Base-by-base conservation (phyloP, 345 rosid genomes). In the Salix viminalis region DNA sequence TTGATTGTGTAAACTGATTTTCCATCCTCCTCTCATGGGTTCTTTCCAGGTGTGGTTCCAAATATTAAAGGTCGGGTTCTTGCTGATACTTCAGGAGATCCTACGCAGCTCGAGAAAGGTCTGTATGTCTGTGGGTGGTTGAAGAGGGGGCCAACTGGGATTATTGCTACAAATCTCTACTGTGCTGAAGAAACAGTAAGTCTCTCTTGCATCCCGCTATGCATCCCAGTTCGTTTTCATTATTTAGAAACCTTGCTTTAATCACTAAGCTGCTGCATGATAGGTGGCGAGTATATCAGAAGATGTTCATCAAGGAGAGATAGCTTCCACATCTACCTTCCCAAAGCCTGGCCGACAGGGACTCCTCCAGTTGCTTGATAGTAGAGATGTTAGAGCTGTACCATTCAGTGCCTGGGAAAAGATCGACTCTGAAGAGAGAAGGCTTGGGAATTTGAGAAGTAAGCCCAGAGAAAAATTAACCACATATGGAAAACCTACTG, bases 121-220 rank as follows among this genome's bases (percentile, higher is more conserved):
- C 83, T 92, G 82, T 93, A 96, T 37, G 99, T 91, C 23, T 91
- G 97, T 72, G 99, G 96, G 64, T 96, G 99, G 98, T 87, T 96
- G 71, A 96, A 92, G 86, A 88, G 98, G 84, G 98, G 97, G 79
- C 97, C 98, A 64, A 91, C 91, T 2, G 97, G 98, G 77, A 93
- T 96, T 68, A 88, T 93, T 65, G 97, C 84, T 65, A 93, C 98
- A 72, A 92, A 96, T 86, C 98, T 89, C 28, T 88, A 89, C 81
- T 93, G 99, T 73, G 93, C 98, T 0, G 97, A 93, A 76, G 96
- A 92, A 91, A 93, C 97, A 26, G 97, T 95, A 85, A 89, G 93
- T 80, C 41, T 71, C 61, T 67, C 61, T 46, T 72, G 36, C 69
- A 65, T 72, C 71, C 54, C 37, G 21, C 67, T 54, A 39, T 72